Evolutionary conservation across 1,284 basidiomycete genomes (phyloP).

Genomic region (Irpex rosettiformis): DNA sequence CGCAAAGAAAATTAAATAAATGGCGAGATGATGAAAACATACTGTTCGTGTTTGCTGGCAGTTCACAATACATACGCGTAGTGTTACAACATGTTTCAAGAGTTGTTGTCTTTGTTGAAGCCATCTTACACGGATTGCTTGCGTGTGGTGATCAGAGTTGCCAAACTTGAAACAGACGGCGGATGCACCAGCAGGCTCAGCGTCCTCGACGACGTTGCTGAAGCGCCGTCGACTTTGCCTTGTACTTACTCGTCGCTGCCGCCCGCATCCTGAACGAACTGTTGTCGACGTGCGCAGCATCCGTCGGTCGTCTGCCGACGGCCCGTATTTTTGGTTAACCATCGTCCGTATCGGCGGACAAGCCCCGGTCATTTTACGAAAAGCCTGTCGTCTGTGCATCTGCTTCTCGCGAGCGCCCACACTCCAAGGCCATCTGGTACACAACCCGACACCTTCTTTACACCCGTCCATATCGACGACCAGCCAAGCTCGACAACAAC

Average conservation of each 20-base stretch:
- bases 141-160: neutral
- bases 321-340: neutral
- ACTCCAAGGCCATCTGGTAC: slow-evolving; percentile 1
- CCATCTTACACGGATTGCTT: neutral
- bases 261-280: neutral
- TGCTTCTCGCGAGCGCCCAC: slow-evolving; percentile 12
- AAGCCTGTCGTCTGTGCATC: slow-evolving; percentile 2
- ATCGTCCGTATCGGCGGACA: neutral
- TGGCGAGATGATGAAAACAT: too few species aligned
- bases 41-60: too few species aligned
- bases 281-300: neutral
- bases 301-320: neutral
- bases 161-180: slow-evolving; percentile 1
- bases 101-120: neutral
- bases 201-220: neutral
- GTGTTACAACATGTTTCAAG: neutral
- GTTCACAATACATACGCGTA: too few species aligned
- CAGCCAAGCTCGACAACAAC: neutral
- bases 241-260: neutral
- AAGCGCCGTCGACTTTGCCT: neutral
- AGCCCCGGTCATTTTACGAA: neutral
- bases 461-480: neutral
- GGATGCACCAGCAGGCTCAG: neutral
- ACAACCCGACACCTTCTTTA: neutral
- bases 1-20: too few species aligned